phyloP scores from a whole-genome alignment of 192 early-diverging fungal species.

The Backusella macrospora region DNA sequence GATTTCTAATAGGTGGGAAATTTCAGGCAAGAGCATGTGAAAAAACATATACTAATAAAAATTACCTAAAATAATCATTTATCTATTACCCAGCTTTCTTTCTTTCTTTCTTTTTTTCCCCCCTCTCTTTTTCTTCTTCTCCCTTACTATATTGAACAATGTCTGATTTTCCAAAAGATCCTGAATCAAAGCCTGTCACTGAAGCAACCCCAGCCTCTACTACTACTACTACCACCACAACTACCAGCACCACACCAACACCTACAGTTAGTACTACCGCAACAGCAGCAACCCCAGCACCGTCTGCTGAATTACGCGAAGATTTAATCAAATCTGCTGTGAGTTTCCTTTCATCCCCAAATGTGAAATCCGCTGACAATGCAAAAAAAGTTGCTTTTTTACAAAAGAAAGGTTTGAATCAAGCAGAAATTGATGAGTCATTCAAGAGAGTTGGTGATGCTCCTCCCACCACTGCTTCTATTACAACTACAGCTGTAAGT shows the following conservation, averaged over 20 bases:
- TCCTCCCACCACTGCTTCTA: not conserved
- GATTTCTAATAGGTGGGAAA: not conserved
- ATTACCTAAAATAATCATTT: constrained; percentile 1
- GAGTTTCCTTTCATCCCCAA: constrained; percentile 75
- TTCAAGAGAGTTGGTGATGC: constrained; percentile 36
- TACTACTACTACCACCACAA: too few relatives aligned
- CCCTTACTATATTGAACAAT: not conserved
- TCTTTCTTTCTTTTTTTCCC: not conserved
- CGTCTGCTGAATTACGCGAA: constrained; percentile 47
- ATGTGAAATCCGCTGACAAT: constrained; percentile 71
- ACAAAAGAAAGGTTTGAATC: constrained; percentile 72
- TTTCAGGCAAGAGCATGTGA: not conserved
- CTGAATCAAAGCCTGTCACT: not conserved
- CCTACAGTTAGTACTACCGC: not conserved
- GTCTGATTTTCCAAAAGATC: constrained; percentile 8
- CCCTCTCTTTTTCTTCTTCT: not conserved
- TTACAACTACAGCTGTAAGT: not conserved
- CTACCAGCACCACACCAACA: not conserved
- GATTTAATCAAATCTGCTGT: constrained; percentile 62
- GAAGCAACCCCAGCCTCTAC: too few relatives aligned
- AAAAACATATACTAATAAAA: not conserved
- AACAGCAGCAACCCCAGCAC: not conserved
- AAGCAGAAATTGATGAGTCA: constrained; percentile 73
- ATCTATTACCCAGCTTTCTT: not conserved
- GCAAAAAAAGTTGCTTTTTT: constrained; percentile 78